Evolutionary conservation across 2,329 filamentous ascomycete species (phyloP).

Genomic region (Cladosporium colombiae): DNA sequence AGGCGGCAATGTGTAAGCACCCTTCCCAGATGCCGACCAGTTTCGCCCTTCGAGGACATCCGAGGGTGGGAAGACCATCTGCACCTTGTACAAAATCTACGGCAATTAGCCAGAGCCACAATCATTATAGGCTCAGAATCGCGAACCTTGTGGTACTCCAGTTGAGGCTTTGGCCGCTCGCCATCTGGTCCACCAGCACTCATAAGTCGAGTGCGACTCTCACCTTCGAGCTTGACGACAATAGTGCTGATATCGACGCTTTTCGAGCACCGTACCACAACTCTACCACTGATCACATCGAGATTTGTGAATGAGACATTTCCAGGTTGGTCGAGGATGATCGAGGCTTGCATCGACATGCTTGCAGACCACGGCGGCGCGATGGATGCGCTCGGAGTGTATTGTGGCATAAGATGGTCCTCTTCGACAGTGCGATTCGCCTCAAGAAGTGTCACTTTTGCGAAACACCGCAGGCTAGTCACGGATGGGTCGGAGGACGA

Average conservation of each 20-base stretch:
- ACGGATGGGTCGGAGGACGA: slow-evolving; percentile 11
- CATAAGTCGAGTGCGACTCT: slow-evolving; percentile 68
- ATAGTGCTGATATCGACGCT: slow-evolving; percentile 55
- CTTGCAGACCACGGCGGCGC: slow-evolving; percentile 18
- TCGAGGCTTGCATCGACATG: slow-evolving; percentile 31
- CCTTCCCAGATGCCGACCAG: slow-evolving; percentile 31
- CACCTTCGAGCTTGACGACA: slow-evolving; percentile 80
- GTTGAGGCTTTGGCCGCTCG: slow-evolving; percentile 48
- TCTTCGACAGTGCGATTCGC: not conserved
- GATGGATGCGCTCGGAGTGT: slow-evolving; percentile 1
- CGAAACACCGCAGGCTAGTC: not conserved
- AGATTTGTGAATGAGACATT: slow-evolving; percentile 63
- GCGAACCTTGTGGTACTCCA: slow-evolving; percentile 54
- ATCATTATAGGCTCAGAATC: not conserved
- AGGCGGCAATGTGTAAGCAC: slow-evolving; percentile 61
- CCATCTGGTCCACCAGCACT: slow-evolving; percentile 42
- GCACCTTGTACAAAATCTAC: slow-evolving; percentile 72
- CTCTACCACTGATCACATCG: slow-evolving; percentile 66
- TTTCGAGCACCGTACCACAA: slow-evolving; percentile 47
- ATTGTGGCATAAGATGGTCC: not conserved
- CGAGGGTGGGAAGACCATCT: slow-evolving; percentile 69
- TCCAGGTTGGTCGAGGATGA: slow-evolving; percentile 37
- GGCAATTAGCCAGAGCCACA: slow-evolving; percentile 25
- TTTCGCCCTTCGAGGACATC: slow-evolving; percentile 39
- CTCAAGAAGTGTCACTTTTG: not conserved